These are phyloP conservation scores for Chiua virens DNA, from an alignment of 768 basidiomycete genomes.

Conservation along the genomic window DNA sequence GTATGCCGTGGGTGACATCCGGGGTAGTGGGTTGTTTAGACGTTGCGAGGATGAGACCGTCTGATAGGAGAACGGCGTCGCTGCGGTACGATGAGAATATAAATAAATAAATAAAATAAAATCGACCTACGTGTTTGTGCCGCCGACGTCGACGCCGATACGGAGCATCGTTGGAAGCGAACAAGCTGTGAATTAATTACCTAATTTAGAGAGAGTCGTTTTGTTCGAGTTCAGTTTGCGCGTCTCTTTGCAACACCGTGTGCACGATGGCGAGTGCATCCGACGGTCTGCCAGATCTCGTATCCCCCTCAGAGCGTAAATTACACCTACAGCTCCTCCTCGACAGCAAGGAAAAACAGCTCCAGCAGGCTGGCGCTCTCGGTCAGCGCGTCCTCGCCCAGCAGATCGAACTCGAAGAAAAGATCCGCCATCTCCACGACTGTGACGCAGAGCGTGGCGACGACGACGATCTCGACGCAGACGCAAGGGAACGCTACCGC, in stretches of 20 bases:
- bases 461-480: constrained; percentile 61
- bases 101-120: too few relatives aligned
- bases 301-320: constrained; percentile 60
- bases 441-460: constrained; percentile 62
- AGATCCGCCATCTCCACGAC: constrained; percentile 80
- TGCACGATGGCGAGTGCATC: constrained; percentile 42
- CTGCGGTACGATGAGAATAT: constrained; percentile 14
- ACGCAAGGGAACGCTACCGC: constrained; percentile 70
- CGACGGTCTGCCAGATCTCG: constrained; percentile 39
- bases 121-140: constrained; percentile 32
- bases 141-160: constrained; percentile 36
- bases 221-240: constrained; percentile 7
- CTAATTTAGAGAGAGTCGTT: not conserved
- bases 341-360: constrained; percentile 88
- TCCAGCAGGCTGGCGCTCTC: constrained; percentile 87
- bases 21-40: constrained; percentile 56
- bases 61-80: constrained; percentile 29
- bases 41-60: constrained; percentile 24
- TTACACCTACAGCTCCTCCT: constrained; percentile 68
- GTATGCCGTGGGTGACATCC: constrained; percentile 60
- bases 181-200: constrained; percentile 4
- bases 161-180: constrained; percentile 8
- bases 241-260: constrained; percentile 3
- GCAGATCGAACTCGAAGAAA: constrained; percentile 89
- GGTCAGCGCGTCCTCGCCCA: constrained; percentile 93